Evolutionary conservation across 2,329 filamentous ascomycete species (phyloP).

Genomic region (Arthrobotrys sinensis): DNA sequence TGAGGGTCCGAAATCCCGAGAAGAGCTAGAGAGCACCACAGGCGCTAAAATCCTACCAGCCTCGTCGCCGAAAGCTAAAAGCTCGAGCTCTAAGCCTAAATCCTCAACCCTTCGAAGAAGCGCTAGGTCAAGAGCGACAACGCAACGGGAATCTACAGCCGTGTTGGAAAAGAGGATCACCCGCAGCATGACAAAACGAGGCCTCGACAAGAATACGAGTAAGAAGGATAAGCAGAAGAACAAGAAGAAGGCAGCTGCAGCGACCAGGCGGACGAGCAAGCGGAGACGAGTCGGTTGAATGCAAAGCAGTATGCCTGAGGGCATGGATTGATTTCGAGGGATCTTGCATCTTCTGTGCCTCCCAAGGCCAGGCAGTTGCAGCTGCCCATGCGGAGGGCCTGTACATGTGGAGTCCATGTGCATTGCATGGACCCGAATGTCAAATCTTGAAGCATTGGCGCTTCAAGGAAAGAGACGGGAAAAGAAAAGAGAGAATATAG

Average conservation of each 20-base stretch:
- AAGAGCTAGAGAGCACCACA: not conserved
- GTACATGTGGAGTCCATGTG: slow-evolving; percentile 49
- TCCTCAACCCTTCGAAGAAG: slow-evolving; percentile 27
- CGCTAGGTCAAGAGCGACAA: slow-evolving; percentile 29
- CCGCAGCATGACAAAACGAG: slow-evolving; percentile 54
- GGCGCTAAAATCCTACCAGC: slow-evolving; percentile 22
- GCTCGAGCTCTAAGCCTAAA: slow-evolving; percentile 25
- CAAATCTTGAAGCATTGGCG: slow-evolving; percentile 54
- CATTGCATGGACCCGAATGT: slow-evolving; percentile 50
- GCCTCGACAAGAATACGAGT: not conserved
- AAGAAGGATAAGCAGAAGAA: slow-evolving; percentile 10
- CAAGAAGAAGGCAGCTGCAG: slow-evolving; percentile 31
- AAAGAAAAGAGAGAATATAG: slow-evolving; percentile 12
- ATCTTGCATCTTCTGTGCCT: slow-evolving; percentile 35
- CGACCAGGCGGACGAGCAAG: slow-evolving; percentile 43
- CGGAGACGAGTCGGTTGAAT: slow-evolving; percentile 58
- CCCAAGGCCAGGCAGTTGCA: slow-evolving; percentile 35
- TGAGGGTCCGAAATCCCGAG: slow-evolving; percentile 5
- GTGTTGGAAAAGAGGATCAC: slow-evolving; percentile 57
- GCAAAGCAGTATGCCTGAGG: slow-evolving; percentile 21
- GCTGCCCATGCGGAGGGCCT: slow-evolving; percentile 28
- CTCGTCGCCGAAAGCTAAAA: slow-evolving; percentile 35
- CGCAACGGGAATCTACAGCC: slow-evolving; percentile 33
- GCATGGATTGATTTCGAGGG: slow-evolving; percentile 23
- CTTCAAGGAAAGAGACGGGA: slow-evolving; percentile 27